Conservation (phyloP, 1,139 yeast species). For the Kluyveromyces sp. region DNA sequence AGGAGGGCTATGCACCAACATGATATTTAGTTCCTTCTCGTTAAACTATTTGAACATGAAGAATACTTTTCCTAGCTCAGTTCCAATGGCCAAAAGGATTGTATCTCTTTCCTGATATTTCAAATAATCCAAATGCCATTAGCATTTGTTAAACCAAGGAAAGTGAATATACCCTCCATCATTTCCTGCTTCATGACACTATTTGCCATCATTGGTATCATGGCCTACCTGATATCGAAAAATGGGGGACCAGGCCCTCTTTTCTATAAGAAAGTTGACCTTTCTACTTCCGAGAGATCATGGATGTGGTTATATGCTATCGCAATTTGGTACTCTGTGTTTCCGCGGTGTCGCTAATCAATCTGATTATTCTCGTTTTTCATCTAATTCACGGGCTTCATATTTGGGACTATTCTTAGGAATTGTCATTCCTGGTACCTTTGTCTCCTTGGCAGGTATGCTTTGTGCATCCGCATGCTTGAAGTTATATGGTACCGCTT, state of each 20-base stretch:
- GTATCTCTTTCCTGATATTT: conserved; percentile 26
- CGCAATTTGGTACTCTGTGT: conserved; percentile 31
- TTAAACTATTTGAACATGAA: conserved; percentile 22
- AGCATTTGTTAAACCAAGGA: conserved; percentile 11
- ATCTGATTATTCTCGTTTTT: conserved; percentile 39
- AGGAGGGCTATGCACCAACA: conserved; percentile 28
- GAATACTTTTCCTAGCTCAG: conserved; percentile 25
- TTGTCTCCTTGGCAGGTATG: conserved; percentile 36
- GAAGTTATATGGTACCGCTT: conserved; percentile 28
- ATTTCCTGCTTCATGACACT: conserved; percentile 15
- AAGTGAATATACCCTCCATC: conserved; percentile 11
- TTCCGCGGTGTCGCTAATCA: conserved; percentile 38
- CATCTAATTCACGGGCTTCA: conserved; percentile 18
- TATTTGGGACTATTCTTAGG: conserved; percentile 24
- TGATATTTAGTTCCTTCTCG: conserved; percentile 24
- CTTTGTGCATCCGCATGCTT: conserved; percentile 31
- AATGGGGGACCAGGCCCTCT: conserved; percentile 17
- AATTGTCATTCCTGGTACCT: conserved; percentile 29
- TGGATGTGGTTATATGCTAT: conserved; percentile 30
- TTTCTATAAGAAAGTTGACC: conserved; percentile 18
- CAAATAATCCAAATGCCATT: conserved; percentile 28
- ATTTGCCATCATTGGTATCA: conserved; percentile 8
- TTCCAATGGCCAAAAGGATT: conserved; percentile 27
- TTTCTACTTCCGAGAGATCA: conserved; percentile 11
- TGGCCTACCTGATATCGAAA: conserved; percentile 17